phyloP scores from a whole-genome alignment of 2,329 filamentous ascomycete species.

The Fusarium stilboides region DNA sequence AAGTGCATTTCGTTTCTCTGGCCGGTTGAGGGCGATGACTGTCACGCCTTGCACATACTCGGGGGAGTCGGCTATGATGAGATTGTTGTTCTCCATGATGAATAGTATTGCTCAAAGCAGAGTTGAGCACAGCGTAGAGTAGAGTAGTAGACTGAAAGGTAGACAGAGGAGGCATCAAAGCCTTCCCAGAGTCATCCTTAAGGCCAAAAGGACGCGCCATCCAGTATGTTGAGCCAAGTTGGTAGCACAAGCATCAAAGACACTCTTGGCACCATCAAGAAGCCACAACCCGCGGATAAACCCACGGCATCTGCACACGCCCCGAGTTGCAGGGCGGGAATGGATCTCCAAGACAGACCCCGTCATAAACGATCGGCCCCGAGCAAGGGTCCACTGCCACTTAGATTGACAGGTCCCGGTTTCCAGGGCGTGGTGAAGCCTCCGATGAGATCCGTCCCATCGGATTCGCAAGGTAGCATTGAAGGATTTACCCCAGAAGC shows the following conservation, averaged over 20 bases:
- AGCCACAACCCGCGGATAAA: constrained; percentile 31
- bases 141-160: not conserved
- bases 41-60: not conserved
- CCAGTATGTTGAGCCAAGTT: constrained; percentile 59
- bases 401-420: constrained; percentile 39
- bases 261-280: constrained; percentile 25
- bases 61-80: constrained; percentile 6
- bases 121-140: not conserved
- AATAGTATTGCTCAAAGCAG: not conserved
- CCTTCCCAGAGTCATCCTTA: not conserved
- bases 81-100: constrained; percentile 1
- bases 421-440: constrained; percentile 41
- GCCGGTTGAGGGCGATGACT: constrained; percentile 61
- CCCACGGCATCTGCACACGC: constrained; percentile 24
- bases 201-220: constrained; percentile 29
- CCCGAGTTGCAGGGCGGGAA: constrained; percentile 34
- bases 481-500: constrained; percentile 37
- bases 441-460: constrained; percentile 31
- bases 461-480: constrained; percentile 32
- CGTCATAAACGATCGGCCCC: constrained; percentile 21
- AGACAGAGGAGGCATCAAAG: not conserved
- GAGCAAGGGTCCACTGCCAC: constrained; percentile 38
- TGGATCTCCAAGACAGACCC: constrained; percentile 40
- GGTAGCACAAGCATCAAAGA: constrained; percentile 43
- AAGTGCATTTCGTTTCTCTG: constrained; percentile 72